Base-by-base conservation (phyloP, 2,329 filamentous ascomycete genomes). In the Monosporascus sp. region DNA sequence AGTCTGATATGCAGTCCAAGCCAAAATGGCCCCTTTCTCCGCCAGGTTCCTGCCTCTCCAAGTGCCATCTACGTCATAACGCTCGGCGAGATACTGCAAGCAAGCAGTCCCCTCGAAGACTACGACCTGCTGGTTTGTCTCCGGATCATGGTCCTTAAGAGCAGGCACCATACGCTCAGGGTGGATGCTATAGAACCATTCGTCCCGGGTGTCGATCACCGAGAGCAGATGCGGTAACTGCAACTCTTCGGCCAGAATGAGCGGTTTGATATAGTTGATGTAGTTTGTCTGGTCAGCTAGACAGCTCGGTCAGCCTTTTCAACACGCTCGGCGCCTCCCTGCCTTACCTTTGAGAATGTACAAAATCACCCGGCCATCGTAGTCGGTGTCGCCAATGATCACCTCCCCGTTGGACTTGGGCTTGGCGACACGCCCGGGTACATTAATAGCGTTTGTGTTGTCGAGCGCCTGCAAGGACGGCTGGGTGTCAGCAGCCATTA, bases 261-360 rank as follows among this genome's bases (percentile, higher is more conserved):
- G 54, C 1, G 68, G 66, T 49, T 74, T 73, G 50, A 74, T 70
- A 57, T 69, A 72, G 53, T 73, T 73, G 54, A 71, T 71, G 58
- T 68, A 70, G 31, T 50, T 64, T 2, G 70, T 71, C 57, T 68
- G 48, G 48, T 69, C 65, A 28, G 67, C 67, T 69, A 40, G 26
- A 38, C n/a, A 37, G n/a, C 22, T 47, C 37, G 35, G 37, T 24
- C 37, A 22, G 26, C 28, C 9, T 31, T 24, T 31, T 11, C 9
- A 11, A 31, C 11, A 28, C 28, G 1, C 9, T 31, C 2, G 26
- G 28, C 28, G 11, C 28, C 28, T 31, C 9, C 11, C 28, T 31
- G 28, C 28, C 53, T 44, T 44, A 60, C 65, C 63, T 58, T 68
- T 67, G 57, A 65, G 61, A 48, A 65, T 58, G 50, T 65, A 65